Evolutionary conservation across 192 early-diverging fungal genomes (phyloP).

Genomic region (Podochytrium sp.): DNA sequence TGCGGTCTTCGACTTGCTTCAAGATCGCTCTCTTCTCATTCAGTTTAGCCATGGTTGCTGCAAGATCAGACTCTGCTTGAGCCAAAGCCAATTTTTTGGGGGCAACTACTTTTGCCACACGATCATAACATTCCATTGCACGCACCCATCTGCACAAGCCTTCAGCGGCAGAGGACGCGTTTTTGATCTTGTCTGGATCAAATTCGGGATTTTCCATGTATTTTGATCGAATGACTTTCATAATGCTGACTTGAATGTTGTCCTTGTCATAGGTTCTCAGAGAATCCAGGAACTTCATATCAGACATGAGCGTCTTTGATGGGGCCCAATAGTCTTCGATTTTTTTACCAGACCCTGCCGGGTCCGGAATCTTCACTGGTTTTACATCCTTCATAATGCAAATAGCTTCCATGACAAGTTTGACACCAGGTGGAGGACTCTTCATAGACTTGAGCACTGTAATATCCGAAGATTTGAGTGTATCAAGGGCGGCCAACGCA

Average conservation of each 20-base stretch:
- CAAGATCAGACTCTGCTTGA: slow-evolving; percentile 57
- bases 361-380: slow-evolving; percentile 64
- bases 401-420: slow-evolving; percentile 66
- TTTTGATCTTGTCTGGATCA: slow-evolving; percentile 66
- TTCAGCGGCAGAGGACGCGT: slow-evolving; percentile 64
- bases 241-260: slow-evolving; percentile 57
- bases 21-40: slow-evolving; percentile 62
- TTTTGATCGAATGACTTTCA: slow-evolving; percentile 62
- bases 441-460: slow-evolving; percentile 68
- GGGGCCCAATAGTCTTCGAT: slow-evolving; percentile 65
- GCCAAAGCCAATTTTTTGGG: slow-evolving; percentile 60
- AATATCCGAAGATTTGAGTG: slow-evolving; percentile 62
- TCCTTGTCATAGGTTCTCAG: slow-evolving; percentile 64
- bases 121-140: slow-evolving; percentile 63
- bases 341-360: slow-evolving; percentile 62
- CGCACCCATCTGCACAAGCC: slow-evolving; percentile 65
- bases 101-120: slow-evolving; percentile 66
- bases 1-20: slow-evolving; percentile 64
- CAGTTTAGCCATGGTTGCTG: slow-evolving; percentile 55
- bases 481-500: slow-evolving; percentile 58
- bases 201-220: slow-evolving; percentile 69
- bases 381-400: slow-evolving; percentile 69
- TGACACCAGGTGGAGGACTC: slow-evolving; percentile 62
- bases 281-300: slow-evolving; percentile 58
- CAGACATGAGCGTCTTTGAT: slow-evolving; percentile 58